A percentile compares a stretch with the other conserved stretches of the same genome.
These are phyloP conservation scores for Diplosphaera chodatii DNA, from an alignment of 139 green algal genomes.

Conservation along the genomic window DNA sequence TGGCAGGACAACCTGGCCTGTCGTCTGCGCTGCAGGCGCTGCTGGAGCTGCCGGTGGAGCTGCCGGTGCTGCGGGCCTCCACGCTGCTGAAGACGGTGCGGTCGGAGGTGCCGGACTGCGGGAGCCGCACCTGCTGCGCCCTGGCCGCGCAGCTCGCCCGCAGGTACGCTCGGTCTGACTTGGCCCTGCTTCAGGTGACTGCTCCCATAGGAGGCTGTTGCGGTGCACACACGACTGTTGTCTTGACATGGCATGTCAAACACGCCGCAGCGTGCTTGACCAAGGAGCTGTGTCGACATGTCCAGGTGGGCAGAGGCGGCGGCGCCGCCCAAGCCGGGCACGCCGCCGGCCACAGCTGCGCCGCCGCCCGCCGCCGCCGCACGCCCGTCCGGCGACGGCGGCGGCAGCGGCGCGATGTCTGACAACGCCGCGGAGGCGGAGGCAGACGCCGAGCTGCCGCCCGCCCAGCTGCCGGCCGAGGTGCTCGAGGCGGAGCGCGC, in stretches of 20 bases:
- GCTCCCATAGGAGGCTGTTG: too few relatives aligned
- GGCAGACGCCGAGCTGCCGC: not conserved
- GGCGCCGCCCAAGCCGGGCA: not conserved
- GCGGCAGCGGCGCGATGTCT: not conserved
- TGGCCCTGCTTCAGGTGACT: too few relatives aligned
- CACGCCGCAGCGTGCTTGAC: too few relatives aligned
- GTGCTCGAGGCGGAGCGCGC: too few relatives aligned
- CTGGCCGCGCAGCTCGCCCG: not conserved
- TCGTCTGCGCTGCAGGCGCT: too few relatives aligned
- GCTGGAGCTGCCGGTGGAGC: conserved; percentile 15
- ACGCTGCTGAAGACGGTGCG: conserved; percentile 6
- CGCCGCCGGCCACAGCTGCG: not conserved
- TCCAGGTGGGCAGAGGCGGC: not conserved
- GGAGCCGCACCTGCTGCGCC: not conserved
- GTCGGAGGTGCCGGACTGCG: conserved; percentile 1
- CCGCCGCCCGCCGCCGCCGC: conserved; percentile 3
- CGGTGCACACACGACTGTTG: too few relatives aligned
- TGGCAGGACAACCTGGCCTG: too few relatives aligned
- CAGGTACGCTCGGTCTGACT: too few relatives aligned
- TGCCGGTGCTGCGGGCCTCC: conserved; percentile 1
- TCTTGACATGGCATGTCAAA: too few relatives aligned
- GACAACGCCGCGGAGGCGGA: too few relatives aligned
- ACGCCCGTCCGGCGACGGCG: not conserved
- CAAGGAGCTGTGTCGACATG: too few relatives aligned
- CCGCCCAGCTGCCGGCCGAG: too few relatives aligned